Evolutionary conservation across 306 rosid genomes (phyloP).

Genomic region (Trichosanthes cucumerina): DNA sequence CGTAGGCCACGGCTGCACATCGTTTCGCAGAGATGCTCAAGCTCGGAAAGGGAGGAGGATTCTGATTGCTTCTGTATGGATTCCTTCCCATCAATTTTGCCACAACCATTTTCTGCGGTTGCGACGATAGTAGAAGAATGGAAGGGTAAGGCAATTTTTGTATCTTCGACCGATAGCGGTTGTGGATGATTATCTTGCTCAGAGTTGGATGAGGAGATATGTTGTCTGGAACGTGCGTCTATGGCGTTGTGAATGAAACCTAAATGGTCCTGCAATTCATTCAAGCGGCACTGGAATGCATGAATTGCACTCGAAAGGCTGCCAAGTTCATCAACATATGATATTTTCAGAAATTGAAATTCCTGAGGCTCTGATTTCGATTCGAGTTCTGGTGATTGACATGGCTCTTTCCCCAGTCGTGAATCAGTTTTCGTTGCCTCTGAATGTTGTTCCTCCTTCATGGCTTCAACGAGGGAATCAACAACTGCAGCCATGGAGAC

Average conservation of each 20-base stretch:
- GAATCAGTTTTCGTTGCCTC: background rate
- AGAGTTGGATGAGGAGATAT: background rate
- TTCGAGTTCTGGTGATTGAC: background rate
- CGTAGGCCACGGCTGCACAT: slow-evolving; percentile 50
- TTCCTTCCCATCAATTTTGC: background rate
- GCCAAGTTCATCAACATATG: slow-evolving; percentile 23
- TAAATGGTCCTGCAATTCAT: slow-evolving; percentile 38
- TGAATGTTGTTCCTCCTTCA: background rate
- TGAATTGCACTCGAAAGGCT: slow-evolving; percentile 23
- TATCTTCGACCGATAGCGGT: background rate
- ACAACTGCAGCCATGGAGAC: background rate
- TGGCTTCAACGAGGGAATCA: background rate
- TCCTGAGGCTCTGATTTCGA: slow-evolving; percentile 1
- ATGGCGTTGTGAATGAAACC: slow-evolving; percentile 33
- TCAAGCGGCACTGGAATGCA: slow-evolving; percentile 27
- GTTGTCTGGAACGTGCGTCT: slow-evolving; percentile 18
- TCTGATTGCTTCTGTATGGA: background rate
- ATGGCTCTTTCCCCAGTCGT: background rate
- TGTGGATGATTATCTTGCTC: background rate
- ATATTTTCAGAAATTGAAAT: background rate
- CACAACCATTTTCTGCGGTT: background rate
- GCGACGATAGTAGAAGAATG: background rate
- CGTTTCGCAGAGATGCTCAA: slow-evolving; percentile 23
- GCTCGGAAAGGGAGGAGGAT: slow-evolving; percentile 13
- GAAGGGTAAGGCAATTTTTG: background rate